Conservation (phyloP, 2,329 filamentous ascomycete genomes). For the Bipolaris cookei region DNA sequence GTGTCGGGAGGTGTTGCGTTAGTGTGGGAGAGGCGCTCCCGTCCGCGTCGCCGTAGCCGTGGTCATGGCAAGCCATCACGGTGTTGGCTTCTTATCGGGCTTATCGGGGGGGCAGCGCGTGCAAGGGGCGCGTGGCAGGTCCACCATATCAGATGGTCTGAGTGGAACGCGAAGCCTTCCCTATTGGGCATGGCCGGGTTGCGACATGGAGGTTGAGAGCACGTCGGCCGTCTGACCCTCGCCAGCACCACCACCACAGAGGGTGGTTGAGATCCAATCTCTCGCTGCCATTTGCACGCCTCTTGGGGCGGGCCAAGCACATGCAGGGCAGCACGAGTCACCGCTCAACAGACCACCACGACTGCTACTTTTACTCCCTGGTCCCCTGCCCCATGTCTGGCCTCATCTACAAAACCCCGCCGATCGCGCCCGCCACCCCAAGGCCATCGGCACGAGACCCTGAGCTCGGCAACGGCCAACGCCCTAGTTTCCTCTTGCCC, state of each 20-base stretch:
- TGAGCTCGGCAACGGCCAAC: slow-evolving; percentile 1
- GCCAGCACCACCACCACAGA: neutral
- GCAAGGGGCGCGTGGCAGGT: slow-evolving; percentile 26
- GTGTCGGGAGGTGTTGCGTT: slow-evolving; percentile 2
- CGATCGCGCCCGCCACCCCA: slow-evolving; percentile 1
- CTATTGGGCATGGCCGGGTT: neutral
- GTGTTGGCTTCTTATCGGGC: slow-evolving; percentile 24
- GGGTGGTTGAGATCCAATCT: neutral
- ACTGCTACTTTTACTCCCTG: too few species aligned
- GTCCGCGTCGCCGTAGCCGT: neutral
- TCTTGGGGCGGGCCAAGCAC: neutral
- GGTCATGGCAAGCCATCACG: slow-evolving; percentile 12
- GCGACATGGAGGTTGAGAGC: neutral
- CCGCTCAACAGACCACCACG: too few species aligned
- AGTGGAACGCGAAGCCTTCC: slow-evolving; percentile 2
- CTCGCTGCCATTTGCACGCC: neutral
- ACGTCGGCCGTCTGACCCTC: neutral
- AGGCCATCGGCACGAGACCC: slow-evolving; percentile 2
- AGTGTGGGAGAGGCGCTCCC: slow-evolving; percentile 8
- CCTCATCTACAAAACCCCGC: slow-evolving; percentile 1
- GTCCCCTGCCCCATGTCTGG: neutral
- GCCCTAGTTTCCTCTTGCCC: slow-evolving; percentile 3
- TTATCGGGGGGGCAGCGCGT: slow-evolving; percentile 25
- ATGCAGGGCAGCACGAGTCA: neutral
- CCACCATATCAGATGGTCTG: slow-evolving; percentile 18